Evolutionary conservation across 2,329 filamentous ascomycete genomes (phyloP).

Genomic region (Arthrinium phaeospermum): DNA sequence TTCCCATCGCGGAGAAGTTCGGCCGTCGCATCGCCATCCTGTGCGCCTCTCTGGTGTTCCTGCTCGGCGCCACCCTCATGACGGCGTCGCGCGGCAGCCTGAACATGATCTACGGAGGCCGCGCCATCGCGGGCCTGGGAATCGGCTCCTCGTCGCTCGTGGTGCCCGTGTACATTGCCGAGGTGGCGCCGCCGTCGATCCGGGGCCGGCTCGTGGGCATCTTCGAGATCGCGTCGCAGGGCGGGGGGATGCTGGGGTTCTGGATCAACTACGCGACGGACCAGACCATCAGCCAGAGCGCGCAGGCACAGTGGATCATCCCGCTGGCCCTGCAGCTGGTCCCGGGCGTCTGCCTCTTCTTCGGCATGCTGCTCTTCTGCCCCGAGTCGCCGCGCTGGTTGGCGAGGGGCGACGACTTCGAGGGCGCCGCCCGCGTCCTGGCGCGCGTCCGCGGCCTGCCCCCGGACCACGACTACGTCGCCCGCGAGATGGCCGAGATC

Average conservation of each 20-base stretch:
- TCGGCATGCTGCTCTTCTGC: conserved; percentile 37
- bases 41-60: conserved; percentile 54
- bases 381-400: conserved; percentile 46
- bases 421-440: conserved; percentile 46
- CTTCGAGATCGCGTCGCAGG: conserved; percentile 56
- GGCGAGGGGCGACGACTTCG: conserved; percentile 42
- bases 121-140: conserved; percentile 57
- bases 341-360: conserved; percentile 44
- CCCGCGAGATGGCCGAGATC: conserved; percentile 63
- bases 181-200: conserved; percentile 58
- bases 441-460: conserved; percentile 55
- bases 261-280: conserved; percentile 35
- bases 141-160: conserved; percentile 56
- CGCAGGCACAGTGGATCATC: conserved; percentile 48
- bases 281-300: conserved; percentile 25
- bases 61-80: conserved; percentile 58
- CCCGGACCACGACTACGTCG: conserved; percentile 56
- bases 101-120: conserved; percentile 60
- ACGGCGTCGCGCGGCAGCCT: conserved; percentile 48
- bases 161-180: conserved; percentile 64
- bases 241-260: conserved; percentile 57
- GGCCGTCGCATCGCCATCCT: conserved; percentile 59
- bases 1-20: conserved; percentile 60
- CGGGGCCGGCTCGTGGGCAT: conserved; percentile 58
- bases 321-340: conserved; percentile 49